phyloP scores from a whole-genome alignment of 768 basidiomycete genomes.

The Cyclocybe cylindracea region DNA sequence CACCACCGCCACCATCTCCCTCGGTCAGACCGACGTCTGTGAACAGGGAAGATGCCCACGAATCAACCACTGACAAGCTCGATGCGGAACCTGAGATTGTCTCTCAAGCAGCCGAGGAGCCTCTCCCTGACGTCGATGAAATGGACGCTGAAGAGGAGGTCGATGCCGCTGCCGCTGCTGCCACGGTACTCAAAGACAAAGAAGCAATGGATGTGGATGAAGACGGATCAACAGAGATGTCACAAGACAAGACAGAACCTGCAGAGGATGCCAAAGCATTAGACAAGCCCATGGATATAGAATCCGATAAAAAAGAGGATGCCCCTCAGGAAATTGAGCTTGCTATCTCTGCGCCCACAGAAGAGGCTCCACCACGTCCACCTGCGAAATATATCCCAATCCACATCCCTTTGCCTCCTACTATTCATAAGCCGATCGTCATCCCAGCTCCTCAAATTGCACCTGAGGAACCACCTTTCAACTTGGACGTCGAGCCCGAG shows the following conservation, averaged over 20 bases:
- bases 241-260: not conserved
- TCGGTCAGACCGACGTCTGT: no score
- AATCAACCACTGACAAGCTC: not conserved
- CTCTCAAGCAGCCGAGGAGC: not conserved
- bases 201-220: no score
- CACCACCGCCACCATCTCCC: no score
- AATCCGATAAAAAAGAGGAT: slow-evolving; percentile 1
- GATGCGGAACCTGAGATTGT: not conserved
- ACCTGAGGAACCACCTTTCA: slow-evolving; percentile 8
- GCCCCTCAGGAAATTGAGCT: not conserved
- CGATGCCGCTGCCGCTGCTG: no score
- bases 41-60: not conserved
- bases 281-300: slow-evolving; percentile 5
- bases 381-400: slow-evolving; percentile 9
- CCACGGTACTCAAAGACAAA: no score
- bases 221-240: no score
- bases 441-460: slow-evolving; percentile 26
- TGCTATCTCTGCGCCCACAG: not conserved
- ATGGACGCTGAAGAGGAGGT: no score
- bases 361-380: not conserved
- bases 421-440: slow-evolving; percentile 25
- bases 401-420: slow-evolving; percentile 19
- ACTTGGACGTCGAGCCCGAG: slow-evolving; percentile 16
- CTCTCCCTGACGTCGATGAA: no score
- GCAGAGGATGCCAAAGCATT: not conserved